Evolutionary conservation across 179 eudicot genomes (phyloP).

Genomic region (Silene coronaria): DNA sequence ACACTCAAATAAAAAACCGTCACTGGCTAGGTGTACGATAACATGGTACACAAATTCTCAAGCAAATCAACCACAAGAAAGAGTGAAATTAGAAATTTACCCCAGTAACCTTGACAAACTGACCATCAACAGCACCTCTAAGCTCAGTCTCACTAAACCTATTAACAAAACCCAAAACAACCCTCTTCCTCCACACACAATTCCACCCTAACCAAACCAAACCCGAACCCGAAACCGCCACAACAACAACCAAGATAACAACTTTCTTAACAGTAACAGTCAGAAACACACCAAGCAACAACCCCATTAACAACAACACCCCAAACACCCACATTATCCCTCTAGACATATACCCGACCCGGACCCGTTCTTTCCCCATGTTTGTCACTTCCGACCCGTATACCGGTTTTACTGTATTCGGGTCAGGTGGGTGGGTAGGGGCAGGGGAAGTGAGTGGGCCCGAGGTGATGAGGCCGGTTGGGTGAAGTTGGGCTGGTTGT

Average conservation of each 20-base stretch:
- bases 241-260: constrained; percentile 51
- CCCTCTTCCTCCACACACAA: constrained; percentile 52
- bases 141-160: constrained; percentile 69
- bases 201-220: constrained; percentile 53
- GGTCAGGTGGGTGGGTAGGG: constrained; percentile 30
- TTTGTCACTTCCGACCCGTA: constrained; percentile 75
- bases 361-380: constrained; percentile 41
- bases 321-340: constrained; percentile 61
- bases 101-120: constrained; percentile 97
- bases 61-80: not conserved
- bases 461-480: constrained; percentile 81
- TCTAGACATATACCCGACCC: constrained; percentile 38
- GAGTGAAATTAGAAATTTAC: constrained; percentile 32
- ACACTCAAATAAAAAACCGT: too few species aligned
- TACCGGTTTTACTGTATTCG: constrained; percentile 30
- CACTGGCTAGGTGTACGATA: too few species aligned
- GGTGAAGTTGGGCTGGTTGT: constrained; percentile 45
- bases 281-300: constrained; percentile 64
- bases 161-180: constrained; percentile 46
- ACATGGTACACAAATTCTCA: too few species aligned
- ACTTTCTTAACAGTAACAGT: constrained; percentile 66
- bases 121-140: constrained; percentile 87
- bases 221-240: constrained; percentile 44
- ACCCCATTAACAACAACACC: constrained; percentile 62
- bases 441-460: constrained; percentile 46